These are phyloP conservation scores for Boletus tomentosulus DNA, from an alignment of 768 basidiomycete genomes.

Conservation along the genomic window DNA sequence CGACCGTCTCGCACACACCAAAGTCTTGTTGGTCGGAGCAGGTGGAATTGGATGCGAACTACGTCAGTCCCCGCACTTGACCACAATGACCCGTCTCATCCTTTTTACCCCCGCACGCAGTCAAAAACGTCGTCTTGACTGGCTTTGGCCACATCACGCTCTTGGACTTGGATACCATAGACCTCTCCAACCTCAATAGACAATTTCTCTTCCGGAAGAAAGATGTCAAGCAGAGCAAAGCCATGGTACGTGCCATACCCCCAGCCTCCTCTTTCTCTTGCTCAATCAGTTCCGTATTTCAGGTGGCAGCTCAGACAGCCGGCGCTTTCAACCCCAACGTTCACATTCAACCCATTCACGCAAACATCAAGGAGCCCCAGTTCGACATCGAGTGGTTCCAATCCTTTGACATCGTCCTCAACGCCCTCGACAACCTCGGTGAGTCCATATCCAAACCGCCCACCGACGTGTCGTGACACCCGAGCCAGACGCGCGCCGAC, in stretches of 20 bases:
- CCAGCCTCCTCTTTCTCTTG: neutral
- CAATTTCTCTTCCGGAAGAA: constrained; percentile 97
- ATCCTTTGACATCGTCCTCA: constrained; percentile 87
- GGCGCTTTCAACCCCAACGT: constrained; percentile 85
- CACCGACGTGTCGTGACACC: neutral
- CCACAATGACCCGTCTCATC: neutral
- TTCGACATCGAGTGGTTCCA: constrained; percentile 91
- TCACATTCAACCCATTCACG: constrained; percentile 82
- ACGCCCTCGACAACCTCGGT: constrained; percentile 96
- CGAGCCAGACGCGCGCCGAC: constrained; percentile 79
- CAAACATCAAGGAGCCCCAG: constrained; percentile 90
- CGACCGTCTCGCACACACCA: constrained; percentile 54
- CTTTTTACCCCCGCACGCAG: constrained; percentile 49
- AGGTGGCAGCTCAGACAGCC: constrained; percentile 84
- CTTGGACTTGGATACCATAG: constrained; percentile 96
- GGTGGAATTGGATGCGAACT: constrained; percentile 98
- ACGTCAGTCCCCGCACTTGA: constrained; percentile 43
- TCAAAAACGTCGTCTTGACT: constrained; percentile 92
- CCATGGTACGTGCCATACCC: constrained; percentile 54
- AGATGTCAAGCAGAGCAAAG: constrained; percentile 96
- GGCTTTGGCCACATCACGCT: constrained; percentile 92
- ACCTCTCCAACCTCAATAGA: constrained; percentile 94
- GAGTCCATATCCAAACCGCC: constrained; percentile 19
- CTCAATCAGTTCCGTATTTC: constrained; percentile 2
- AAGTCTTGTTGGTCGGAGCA: constrained; percentile 87